Base-by-base conservation (phyloP, 495 filamentous ascomycete species). In the Lophiostoma macrostomum region DNA sequence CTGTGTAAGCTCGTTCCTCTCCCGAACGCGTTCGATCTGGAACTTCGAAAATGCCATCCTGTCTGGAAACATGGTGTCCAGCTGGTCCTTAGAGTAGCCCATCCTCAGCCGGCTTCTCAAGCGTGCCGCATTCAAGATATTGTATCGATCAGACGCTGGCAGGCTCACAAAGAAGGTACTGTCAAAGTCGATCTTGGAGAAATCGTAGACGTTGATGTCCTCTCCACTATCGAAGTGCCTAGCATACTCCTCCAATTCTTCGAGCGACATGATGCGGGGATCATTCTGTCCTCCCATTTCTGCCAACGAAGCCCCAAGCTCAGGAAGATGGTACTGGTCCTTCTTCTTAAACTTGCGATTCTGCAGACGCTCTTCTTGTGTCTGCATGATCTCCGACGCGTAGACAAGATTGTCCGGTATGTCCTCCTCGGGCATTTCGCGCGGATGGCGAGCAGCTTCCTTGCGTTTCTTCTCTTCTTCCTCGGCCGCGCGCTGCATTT, bases 201-300 rank as follows among this genome's bases (percentile, higher is more conserved):
- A 97, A 67, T 98, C 93, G 65, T 96, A 96, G n/a, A 96, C 73
- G 63, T 94, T 95, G 69, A 98, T 87, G 71, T 96, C 91, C 69
- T 96, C 93, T 29, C 91, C 93, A 50, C 80, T 83, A 58, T 95
- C 80, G 57, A 96, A 97, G 60, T 96, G 90, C 48, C 83, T 73
- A 2, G 93, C 90, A 66, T 97, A 98, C 45, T 91, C 84, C 68
- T 96, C 86, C 46, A 98, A 69, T 60, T 98, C 93, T 56, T 93
- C 90, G 11, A 88, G 78, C 30, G 84, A 89, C 93, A 98, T 96
- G 55, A 98, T 87, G 1, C 94, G 82, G 3, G 89, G 90, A 68
- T 98, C 93, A 56, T 95, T 86, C 12, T 87, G 86, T 50, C 81
- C 83, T 18, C 91, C 93, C 88, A 96, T 91, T 45, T 82, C 80